Base-by-base conservation (phyloP, 2,329 filamentous ascomycete genomes). In the Trichoderma aggressivum region DNA sequence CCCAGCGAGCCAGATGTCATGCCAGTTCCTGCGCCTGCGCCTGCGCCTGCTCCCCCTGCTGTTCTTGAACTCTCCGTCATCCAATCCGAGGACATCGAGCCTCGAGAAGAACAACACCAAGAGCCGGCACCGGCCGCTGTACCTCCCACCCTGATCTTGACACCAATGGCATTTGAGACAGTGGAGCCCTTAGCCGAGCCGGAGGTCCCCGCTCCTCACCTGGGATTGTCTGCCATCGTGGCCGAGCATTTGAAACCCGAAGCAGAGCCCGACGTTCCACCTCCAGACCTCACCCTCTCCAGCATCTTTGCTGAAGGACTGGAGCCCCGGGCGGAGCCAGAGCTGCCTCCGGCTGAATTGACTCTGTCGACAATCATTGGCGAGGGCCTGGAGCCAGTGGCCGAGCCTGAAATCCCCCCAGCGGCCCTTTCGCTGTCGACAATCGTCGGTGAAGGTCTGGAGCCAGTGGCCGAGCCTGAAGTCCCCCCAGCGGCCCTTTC, bases 51-150 rank as follows among this genome's bases (percentile, higher is more conserved):
- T 11, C 75, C 77, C 1, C 80, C 82, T 5, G 75, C 79, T 0
- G 78, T 87, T 34, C 78, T 87, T 34, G 81, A 77, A 56, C 77
- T 87, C 43, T 87, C 86, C 1, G 75, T 73, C 1, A 82, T 88
- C 21, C 81, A 84, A 47, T 78, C 80, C 2, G 81, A 87, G 75
- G 74, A 80, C 56, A 79, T 87, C 18, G 82, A 84, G 74, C 85
- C 85, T 2, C 75, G 77, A 7, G 77, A 81, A 32, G 84, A 85
- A 67, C 73, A 79, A 24, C 75, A 3, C 3, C 79, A 60, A 61
- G 65, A 60, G 56, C 56, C 65, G 39, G 65, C 65, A 26, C 65
- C 79, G 69, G 50, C 72, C 30, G 75, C 78, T 6, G 76, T 78
- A 32, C 78, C 82, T 34, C 80, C 79, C 6, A 70, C 77, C 24